Conservation (phyloP, 2,329 filamentous ascomycete species). For the Aspergillus tubingensis region DNA sequence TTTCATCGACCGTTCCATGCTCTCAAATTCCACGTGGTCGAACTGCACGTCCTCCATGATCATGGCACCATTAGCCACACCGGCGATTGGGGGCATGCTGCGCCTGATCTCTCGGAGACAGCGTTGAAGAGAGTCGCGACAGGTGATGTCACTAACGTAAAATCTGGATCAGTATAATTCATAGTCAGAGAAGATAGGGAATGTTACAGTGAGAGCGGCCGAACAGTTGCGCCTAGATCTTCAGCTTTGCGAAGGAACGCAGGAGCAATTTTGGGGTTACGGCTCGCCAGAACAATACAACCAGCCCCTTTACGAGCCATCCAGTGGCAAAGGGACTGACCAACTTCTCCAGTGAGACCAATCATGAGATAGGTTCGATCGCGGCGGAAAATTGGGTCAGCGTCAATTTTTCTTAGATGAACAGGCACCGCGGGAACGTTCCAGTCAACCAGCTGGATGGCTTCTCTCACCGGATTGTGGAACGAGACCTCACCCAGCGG, state of each 20-base stretch:
- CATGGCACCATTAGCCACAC: constrained; percentile 42
- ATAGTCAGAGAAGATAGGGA: no score
- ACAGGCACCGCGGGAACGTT: not conserved
- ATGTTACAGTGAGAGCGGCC: not conserved
- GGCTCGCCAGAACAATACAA: constrained; percentile 27
- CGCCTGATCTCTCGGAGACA: constrained; percentile 3
- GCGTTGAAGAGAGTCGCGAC: constrained; percentile 13
- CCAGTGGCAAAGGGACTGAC: constrained; percentile 27
- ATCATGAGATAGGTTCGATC: constrained; percentile 30
- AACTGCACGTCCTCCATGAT: constrained; percentile 40
- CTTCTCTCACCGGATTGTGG: not conserved
- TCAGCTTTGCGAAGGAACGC: constrained; percentile 10
- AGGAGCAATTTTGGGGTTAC: constrained; percentile 21
- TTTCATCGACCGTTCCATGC: constrained; percentile 28
- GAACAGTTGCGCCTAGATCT: not conserved
- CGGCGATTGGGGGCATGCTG: constrained; percentile 17
- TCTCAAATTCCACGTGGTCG: constrained; percentile 32
- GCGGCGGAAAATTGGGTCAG: not conserved
- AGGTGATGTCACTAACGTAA: constrained; percentile 9
- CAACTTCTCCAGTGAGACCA: constrained; percentile 28
- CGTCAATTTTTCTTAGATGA: not conserved
- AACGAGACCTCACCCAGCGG: not conserved
- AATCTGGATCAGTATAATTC: not conserved
- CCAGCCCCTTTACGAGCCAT: constrained; percentile 30
- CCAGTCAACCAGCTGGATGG: not conserved